Base-by-base conservation (phyloP, 2,329 filamentous ascomycete genomes). In the Lecanoromycetidae sp. region DNA sequence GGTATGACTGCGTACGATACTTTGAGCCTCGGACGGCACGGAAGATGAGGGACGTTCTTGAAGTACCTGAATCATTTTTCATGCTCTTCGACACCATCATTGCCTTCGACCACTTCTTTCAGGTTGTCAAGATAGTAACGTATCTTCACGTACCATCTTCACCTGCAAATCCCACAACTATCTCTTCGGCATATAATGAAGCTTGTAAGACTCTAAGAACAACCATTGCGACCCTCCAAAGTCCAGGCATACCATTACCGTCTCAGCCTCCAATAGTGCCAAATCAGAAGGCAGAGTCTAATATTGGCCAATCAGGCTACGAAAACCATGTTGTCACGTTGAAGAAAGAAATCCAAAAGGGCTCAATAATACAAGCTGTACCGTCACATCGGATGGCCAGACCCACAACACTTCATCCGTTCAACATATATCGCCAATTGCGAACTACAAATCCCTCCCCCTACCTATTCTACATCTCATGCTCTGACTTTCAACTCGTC, bases 371-470 rank as follows among this genome's bases (percentile, higher is more conserved):
- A 67, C 91, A 98, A 65, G 87, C 87, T 1, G 91, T 98, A 13
- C 91, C 91, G 1, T 95, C 87, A 34, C 91, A 98, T 67, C 80
- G 91, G 44, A 85, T 96, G 61, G 82, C 88, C 6, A 78, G 90
- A 23, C 88, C 88, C 12, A 98, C 91, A 2, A 80, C 78, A 47
- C 72, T 98, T 35, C 91, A 98, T 64, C 90, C 91, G 0, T 98
- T 96, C 74, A 98, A 96, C 71, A 85, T 98, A 58, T 98, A 96
- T 72, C 80, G 90, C 46, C 87, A 94, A 63, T 75, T 98, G 30
- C 85, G 91, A 53, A 94, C 87, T n/a, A 85, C 96, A 60, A 98
- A 98, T 63, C 91, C 91, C 0, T 94, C 87, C 7, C 91, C 91
- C 0, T 98, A 98, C 66, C 79, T 98, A 29, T 98, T 98, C 72